Conservation (phyloP, 345 rosid species). For the Salix caprea region DNA sequence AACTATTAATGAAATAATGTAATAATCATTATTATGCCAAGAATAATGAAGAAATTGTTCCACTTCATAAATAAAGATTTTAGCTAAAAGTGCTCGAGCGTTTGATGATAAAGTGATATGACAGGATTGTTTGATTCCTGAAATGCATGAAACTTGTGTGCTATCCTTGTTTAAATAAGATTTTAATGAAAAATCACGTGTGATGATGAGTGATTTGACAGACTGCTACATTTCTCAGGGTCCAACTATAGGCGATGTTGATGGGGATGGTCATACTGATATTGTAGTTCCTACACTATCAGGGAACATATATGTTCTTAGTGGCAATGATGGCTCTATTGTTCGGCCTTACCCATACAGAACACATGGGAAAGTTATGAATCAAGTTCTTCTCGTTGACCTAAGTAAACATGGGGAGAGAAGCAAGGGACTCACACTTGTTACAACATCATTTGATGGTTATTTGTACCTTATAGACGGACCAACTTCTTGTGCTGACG, state of each 20-base stretch:
- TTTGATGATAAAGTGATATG: not conserved
- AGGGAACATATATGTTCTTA: constrained; percentile 85
- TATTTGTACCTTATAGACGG: constrained; percentile 97
- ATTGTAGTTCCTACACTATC: constrained; percentile 89
- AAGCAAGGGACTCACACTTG: constrained; percentile 82
- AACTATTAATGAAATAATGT: too few relatives aligned
- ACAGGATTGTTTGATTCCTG: not conserved
- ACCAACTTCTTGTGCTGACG: constrained; percentile 92
- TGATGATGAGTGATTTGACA: constrained; percentile 13
- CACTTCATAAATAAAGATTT: not conserved
- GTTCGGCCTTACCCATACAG: constrained; percentile 91
- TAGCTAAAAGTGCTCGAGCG: not conserved
- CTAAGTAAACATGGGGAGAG: constrained; percentile 71
- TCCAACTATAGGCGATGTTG: constrained; percentile 86
- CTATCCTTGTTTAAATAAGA: not conserved
- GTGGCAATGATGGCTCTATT: constrained; percentile 87
- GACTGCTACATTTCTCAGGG: constrained; percentile 50
- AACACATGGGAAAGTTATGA: constrained; percentile 98
- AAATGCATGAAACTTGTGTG: not conserved
- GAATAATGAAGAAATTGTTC: too few relatives aligned
- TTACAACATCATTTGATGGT: constrained; percentile 94
- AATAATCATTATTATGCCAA: too few relatives aligned
- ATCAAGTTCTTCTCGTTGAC: constrained; percentile 95
- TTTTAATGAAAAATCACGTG: not conserved
- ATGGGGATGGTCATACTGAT: constrained; percentile 95